A percentile compares a stretch with the other conserved stretches of the same genome.
Conservation (phyloP, 1,139 yeast species). For the Geotrichum citri-aurantii region DNA sequence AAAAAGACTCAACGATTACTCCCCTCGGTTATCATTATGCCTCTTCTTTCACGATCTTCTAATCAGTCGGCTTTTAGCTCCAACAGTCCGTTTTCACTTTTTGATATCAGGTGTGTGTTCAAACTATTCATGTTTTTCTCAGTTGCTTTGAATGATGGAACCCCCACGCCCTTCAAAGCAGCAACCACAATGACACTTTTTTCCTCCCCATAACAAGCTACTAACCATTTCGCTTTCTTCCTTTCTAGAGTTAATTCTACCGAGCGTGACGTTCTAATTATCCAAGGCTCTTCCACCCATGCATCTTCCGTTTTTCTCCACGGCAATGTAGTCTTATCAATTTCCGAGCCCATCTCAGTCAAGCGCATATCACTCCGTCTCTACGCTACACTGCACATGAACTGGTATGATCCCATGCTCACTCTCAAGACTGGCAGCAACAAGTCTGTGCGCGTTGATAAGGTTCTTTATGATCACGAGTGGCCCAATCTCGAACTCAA, state of each 20-base stretch:
- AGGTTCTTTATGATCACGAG: constrained; percentile 63
- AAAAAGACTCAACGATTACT: background rate
- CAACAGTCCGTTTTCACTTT: constrained; percentile 5
- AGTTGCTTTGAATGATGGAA: background rate
- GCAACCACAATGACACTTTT: too few species aligned
- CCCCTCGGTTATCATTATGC: background rate
- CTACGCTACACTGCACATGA: constrained; percentile 56
- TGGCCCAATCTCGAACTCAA: constrained; percentile 65
- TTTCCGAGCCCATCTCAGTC: constrained; percentile 68
- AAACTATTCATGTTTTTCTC: background rate
- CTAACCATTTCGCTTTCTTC: background rate
- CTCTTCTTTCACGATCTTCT: background rate
- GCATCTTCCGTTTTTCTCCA: constrained; percentile 74
- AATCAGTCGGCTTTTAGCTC: background rate
- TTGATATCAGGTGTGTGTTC: constrained; percentile 14
- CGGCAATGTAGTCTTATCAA: constrained; percentile 74
- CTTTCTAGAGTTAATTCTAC: constrained; percentile 43
- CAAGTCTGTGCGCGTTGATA: constrained; percentile 55
- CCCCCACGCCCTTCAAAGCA: background rate
- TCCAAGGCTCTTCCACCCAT: constrained; percentile 71
- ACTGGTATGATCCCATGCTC: constrained; percentile 32
- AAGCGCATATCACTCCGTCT: constrained; percentile 58
- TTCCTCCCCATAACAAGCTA: background rate
- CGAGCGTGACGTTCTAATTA: constrained; percentile 73
- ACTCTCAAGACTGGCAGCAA: constrained; percentile 41